Evolutionary conservation across 805 yeast species (phyloP).

Genomic region (Metschnikowia gelsemii): DNA sequence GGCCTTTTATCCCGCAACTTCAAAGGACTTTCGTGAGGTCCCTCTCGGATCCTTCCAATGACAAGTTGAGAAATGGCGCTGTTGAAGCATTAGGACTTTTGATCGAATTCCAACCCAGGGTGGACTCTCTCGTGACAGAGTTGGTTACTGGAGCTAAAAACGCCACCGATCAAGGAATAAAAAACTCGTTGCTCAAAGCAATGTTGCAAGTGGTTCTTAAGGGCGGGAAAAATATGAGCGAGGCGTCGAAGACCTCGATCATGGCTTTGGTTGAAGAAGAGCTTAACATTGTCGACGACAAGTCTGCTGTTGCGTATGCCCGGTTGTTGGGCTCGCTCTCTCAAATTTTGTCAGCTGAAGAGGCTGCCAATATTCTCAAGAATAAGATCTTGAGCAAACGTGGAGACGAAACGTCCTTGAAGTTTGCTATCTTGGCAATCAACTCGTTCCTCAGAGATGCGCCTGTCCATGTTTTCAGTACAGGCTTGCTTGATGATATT

Average conservation of each 20-base stretch:
- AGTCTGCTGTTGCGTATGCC: conserved; percentile 73
- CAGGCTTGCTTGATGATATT: conserved; percentile 51
- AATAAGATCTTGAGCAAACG: conserved; percentile 55
- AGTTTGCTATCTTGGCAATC: conserved; percentile 66
- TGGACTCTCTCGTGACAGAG: conserved; percentile 88
- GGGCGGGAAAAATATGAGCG: conserved; percentile 78
- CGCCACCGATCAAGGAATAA: conserved; percentile 67
- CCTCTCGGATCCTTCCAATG: conserved; percentile 73
- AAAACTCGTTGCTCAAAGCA: conserved; percentile 82
- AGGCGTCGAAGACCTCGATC: conserved; percentile 64
- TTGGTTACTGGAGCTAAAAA: conserved; percentile 71
- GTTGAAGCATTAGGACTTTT: conserved; percentile 87
- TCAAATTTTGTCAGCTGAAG: conserved; percentile 60
- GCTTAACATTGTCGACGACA: conserved; percentile 51
- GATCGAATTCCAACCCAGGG: conserved; percentile 86
- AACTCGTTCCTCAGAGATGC: conserved; percentile 80
- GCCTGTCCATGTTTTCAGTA: conserved; percentile 58
- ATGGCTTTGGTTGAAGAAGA: conserved; percentile 75
- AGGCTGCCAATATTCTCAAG: conserved; percentile 58
- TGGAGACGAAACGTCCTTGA: conserved; percentile 44
- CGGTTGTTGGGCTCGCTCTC: conserved; percentile 75
- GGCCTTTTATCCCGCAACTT: conserved; percentile 95
- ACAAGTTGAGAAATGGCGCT: conserved; percentile 74
- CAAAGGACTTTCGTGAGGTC: conserved; percentile 96
- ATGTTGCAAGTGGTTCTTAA: conserved; percentile 75